Percentiles rank a stretch among this genome's conserved stretches.
These are phyloP conservation scores for Penicillium arizonense DNA, from an alignment of 495 filamentous ascomycete species.

Conservation along the genomic window DNA sequence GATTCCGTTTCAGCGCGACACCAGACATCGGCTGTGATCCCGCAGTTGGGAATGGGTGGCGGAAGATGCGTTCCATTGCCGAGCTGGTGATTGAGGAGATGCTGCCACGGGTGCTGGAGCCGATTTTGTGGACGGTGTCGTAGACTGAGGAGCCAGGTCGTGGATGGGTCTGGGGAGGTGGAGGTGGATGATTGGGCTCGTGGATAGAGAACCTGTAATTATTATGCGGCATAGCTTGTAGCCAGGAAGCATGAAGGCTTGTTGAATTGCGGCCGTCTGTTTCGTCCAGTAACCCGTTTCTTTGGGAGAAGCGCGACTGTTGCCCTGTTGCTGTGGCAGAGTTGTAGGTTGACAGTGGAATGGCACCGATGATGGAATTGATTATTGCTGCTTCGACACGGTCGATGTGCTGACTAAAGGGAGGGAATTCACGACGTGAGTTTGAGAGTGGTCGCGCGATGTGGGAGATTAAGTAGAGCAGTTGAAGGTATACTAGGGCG, in stretches of 20 bases:
- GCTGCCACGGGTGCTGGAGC: not conserved
- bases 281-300: not conserved
- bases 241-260: not conserved
- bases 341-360: slow-evolving; percentile 13
- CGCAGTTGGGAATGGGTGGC: not conserved
- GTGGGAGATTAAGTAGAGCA: slow-evolving; percentile 19
- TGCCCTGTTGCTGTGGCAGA: slow-evolving; percentile 13
- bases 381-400: slow-evolving; percentile 10
- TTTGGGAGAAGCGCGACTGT: not conserved
- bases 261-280: not conserved
- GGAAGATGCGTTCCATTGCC: not conserved
- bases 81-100: slow-evolving; percentile 3
- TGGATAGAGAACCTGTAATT: no score
- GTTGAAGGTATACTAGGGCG: slow-evolving; percentile 16
- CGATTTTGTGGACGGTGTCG: slow-evolving; percentile 1
- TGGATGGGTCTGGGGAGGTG: not conserved
- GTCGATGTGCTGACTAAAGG: slow-evolving; percentile 11
- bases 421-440: slow-evolving; percentile 9
- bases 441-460: slow-evolving; percentile 13
- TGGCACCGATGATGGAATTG: slow-evolving; percentile 10
- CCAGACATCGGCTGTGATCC: no score
- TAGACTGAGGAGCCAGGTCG: slow-evolving; percentile 1
- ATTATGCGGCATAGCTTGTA: not conserved
- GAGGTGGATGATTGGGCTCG: not conserved
- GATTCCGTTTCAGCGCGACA: not conserved